Evolutionary conservation across 768 basidiomycete species (phyloP).

Genomic region (Suillus subaureus): DNA sequence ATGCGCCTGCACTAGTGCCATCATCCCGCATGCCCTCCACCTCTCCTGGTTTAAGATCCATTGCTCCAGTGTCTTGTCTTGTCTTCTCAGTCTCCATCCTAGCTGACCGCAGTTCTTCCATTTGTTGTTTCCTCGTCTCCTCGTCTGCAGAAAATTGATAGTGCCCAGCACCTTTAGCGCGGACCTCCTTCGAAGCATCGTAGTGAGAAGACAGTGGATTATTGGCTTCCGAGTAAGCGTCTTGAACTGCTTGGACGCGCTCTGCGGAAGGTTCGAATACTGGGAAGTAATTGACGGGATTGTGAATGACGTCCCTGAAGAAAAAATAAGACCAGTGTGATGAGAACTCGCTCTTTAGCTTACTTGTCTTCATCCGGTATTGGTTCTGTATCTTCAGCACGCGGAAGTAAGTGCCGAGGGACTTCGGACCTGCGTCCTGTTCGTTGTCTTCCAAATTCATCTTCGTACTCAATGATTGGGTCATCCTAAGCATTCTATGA

Average conservation of each 20-base stretch:
- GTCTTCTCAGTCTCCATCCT: constrained; percentile 72
- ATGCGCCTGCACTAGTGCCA: constrained; percentile 21
- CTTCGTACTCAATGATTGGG: constrained; percentile 82
- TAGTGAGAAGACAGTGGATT: constrained; percentile 80
- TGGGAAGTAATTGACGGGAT: constrained; percentile 85
- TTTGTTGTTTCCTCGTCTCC: constrained; percentile 72
- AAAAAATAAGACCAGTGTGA: not conserved
- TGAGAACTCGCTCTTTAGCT: constrained; percentile 22
- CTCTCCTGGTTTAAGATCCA: constrained; percentile 67
- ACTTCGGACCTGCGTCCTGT: constrained; percentile 74
- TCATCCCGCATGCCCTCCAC: constrained; percentile 71
- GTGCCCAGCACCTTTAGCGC: constrained; percentile 87
- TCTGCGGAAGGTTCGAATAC: constrained; percentile 86
- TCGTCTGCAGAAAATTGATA: constrained; percentile 92
- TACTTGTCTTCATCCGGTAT: constrained; percentile 59
- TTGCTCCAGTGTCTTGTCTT: constrained; percentile 60
- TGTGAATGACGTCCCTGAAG: constrained; percentile 63
- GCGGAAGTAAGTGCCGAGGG: constrained; percentile 61
- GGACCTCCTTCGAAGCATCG: constrained; percentile 79
- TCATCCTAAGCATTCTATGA: constrained; percentile 52
- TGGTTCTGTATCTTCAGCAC: constrained; percentile 44
- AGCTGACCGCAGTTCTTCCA: constrained; percentile 75
- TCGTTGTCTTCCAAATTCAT: constrained; percentile 82
- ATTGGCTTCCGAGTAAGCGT: constrained; percentile 64
- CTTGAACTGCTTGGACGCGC: constrained; percentile 72